A percentile compares a stretch with the other conserved stretches of the same genome.
phyloP scores from a whole-genome alignment of 2,329 filamentous ascomycete genomes.

The Fusarium sp. region DNA sequence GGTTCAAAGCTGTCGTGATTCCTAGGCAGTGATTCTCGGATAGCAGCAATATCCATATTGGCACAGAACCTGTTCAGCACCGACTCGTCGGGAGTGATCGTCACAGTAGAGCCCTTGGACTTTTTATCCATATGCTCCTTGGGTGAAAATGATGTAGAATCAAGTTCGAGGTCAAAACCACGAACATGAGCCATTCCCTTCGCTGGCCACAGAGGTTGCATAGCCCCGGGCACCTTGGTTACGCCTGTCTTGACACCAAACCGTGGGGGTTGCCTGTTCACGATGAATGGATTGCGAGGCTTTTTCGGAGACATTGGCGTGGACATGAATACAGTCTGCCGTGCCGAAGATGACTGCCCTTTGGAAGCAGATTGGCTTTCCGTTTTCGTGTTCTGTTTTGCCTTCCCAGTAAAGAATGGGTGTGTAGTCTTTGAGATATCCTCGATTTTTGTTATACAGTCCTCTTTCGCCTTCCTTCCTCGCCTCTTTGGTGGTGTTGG shows the following conservation, averaged over 20 bases:
- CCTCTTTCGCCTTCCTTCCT: slow-evolving; percentile 41
- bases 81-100: slow-evolving; percentile 56
- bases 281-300: slow-evolving; percentile 45
- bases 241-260: slow-evolving; percentile 59
- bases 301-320: slow-evolving; percentile 66
- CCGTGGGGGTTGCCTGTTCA: slow-evolving; percentile 52
- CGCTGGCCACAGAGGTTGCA: slow-evolving; percentile 78
- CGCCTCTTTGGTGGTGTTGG: slow-evolving; percentile 45
- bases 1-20: slow-evolving; percentile 57
- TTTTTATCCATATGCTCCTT: slow-evolving; percentile 53
- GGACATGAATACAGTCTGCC: slow-evolving; percentile 61
- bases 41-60: slow-evolving; percentile 42
- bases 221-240: slow-evolving; percentile 73
- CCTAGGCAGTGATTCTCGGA: slow-evolving; percentile 47
- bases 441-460: slow-evolving; percentile 38
- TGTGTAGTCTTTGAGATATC: slow-evolving; percentile 51
- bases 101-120: slow-evolving; percentile 61
- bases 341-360: slow-evolving; percentile 46
- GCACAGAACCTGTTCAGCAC: slow-evolving; percentile 52
- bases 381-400: slow-evolving; percentile 44
- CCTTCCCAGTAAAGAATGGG: slow-evolving; percentile 57
- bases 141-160: neutral
- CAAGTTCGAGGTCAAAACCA: slow-evolving; percentile 49
- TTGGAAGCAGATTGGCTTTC: slow-evolving; percentile 31
- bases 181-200: slow-evolving; percentile 73